These are phyloP conservation scores for Vitis amurensis DNA, from an alignment of 164 flowering plant genomes.

Conservation along the genomic window DNA sequence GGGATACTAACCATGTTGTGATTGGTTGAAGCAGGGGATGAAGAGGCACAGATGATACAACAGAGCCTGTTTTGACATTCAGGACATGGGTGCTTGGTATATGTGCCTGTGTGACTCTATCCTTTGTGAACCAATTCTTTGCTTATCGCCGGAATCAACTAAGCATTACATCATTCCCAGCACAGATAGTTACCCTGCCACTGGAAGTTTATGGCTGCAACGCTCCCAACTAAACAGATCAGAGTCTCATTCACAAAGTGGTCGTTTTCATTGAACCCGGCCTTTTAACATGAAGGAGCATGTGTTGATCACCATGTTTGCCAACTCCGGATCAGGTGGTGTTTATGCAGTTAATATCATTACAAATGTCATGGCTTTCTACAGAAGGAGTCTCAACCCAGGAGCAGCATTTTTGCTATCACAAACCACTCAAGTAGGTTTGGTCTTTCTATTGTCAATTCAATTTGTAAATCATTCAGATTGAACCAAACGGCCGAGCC, in stretches of 20 bases:
- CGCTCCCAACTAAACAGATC: constrained; percentile 33
- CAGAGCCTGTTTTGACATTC: constrained; percentile 48
- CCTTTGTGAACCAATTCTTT: constrained; percentile 56
- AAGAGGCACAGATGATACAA: constrained; percentile 46
- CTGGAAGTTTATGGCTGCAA: constrained; percentile 63
- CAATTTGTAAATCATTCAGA: not conserved
- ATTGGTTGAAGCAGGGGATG: constrained; percentile 8
- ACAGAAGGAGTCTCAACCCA: constrained; percentile 31
- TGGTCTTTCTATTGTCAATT: not conserved
- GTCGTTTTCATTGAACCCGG: constrained; percentile 51
- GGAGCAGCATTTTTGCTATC: constrained; percentile 36
- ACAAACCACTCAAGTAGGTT: constrained; percentile 45
- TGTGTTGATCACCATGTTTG: constrained; percentile 56
- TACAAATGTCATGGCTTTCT: constrained; percentile 49
- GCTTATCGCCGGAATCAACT: constrained; percentile 38
- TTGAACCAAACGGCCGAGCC: too few relatives aligned
- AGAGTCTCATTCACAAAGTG: constrained; percentile 37
- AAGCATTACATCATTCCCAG: constrained; percentile 33
- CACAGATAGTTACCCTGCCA: constrained; percentile 51
- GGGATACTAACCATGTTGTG: not conserved
- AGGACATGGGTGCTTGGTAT: constrained; percentile 64
- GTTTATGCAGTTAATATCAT: constrained; percentile 36
- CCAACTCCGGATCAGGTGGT: constrained; percentile 34
- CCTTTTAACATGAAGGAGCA: constrained; percentile 65
- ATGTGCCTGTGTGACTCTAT: constrained; percentile 31